phyloP scores from a whole-genome alignment of 106 monocot genomes.

The Dendrobium catenatum region DNA sequence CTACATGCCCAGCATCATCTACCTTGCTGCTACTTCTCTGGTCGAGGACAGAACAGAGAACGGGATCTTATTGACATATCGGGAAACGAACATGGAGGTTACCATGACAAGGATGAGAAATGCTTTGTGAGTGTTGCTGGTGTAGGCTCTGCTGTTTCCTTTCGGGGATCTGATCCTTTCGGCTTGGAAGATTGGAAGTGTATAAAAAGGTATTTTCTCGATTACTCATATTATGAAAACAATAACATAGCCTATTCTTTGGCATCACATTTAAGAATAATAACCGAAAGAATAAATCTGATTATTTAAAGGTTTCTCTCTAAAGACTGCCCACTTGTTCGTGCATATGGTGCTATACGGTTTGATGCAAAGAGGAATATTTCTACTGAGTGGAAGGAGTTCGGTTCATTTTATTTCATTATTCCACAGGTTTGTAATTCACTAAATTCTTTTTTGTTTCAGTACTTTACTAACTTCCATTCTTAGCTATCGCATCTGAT shows the following conservation, averaged over 20 bases:
- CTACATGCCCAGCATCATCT: constrained; percentile 49
- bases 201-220: constrained; percentile 57
- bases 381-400: constrained; percentile 77
- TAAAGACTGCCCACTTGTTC: constrained; percentile 62
- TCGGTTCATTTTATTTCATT: constrained; percentile 83
- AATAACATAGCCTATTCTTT: too few species aligned
- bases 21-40: constrained; percentile 69
- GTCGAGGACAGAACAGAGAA: constrained; percentile 15
- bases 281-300: too few species aligned
- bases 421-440: constrained; percentile 62
- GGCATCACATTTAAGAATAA: too few species aligned
- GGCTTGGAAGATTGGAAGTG: constrained; percentile 62
- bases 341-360: constrained; percentile 88
- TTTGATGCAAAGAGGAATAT: constrained; percentile 66
- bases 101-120: not conserved
- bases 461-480: too few species aligned
- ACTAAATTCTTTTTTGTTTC: constrained; percentile 6
- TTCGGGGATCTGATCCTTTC: constrained; percentile 53
- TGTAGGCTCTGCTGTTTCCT: constrained; percentile 84
- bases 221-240: not conserved
- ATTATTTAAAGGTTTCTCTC: constrained; percentile 56
- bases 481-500: not conserved
- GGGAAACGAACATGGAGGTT: constrained; percentile 1
- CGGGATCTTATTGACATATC: not conserved
- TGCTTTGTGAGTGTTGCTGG: constrained; percentile 60